Evolutionary conservation across 2,329 filamentous ascomycete genomes (phyloP).

Genomic region (Westerdykella sp.): DNA sequence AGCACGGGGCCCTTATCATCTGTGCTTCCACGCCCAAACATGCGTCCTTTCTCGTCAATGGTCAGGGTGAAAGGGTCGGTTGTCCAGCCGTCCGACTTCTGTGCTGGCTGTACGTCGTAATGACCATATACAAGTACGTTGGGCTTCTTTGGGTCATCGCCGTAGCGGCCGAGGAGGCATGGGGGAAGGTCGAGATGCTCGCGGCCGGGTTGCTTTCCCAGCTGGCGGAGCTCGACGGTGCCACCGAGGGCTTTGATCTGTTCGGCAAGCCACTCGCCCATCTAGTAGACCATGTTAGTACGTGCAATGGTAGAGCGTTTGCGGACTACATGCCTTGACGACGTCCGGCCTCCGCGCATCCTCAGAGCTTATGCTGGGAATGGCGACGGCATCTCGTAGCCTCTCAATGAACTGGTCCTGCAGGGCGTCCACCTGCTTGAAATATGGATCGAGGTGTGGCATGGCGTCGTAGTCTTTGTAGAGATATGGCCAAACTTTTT

Average conservation of each 20-base stretch:
- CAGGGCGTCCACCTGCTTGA: slow-evolving; percentile 81
- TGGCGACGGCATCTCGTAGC: slow-evolving; percentile 85
- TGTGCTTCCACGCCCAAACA: slow-evolving; percentile 92
- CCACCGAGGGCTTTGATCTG: slow-evolving; percentile 82
- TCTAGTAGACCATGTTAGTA: slow-evolving; percentile 41
- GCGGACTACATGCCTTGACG: slow-evolving; percentile 53
- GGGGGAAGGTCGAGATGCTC: slow-evolving; percentile 88
- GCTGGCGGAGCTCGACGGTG: slow-evolving; percentile 73
- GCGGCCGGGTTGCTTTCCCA: slow-evolving; percentile 88
- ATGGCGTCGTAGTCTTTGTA: slow-evolving; percentile 51
- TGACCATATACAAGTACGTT: slow-evolving; percentile 97
- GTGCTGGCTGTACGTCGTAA: slow-evolving; percentile 95
- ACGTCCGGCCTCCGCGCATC: slow-evolving; percentile 86
- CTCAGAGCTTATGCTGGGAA: slow-evolving; percentile 91
- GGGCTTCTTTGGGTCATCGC: slow-evolving; percentile 83
- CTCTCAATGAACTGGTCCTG: slow-evolving; percentile 81
- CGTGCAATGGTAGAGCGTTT: neutral
- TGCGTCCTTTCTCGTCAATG: slow-evolving; percentile 83
- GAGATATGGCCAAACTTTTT: slow-evolving; percentile 42
- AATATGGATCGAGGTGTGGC: slow-evolving; percentile 90
- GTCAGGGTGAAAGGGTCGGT: slow-evolving; percentile 89
- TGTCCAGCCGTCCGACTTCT: slow-evolving; percentile 89
- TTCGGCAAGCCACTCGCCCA: slow-evolving; percentile 83
- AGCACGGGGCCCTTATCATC: slow-evolving; percentile 98
- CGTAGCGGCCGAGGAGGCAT: slow-evolving; percentile 86